phyloP scores from a whole-genome alignment of 495 filamentous ascomycete species.

The Talaromyces adpressus region DNA sequence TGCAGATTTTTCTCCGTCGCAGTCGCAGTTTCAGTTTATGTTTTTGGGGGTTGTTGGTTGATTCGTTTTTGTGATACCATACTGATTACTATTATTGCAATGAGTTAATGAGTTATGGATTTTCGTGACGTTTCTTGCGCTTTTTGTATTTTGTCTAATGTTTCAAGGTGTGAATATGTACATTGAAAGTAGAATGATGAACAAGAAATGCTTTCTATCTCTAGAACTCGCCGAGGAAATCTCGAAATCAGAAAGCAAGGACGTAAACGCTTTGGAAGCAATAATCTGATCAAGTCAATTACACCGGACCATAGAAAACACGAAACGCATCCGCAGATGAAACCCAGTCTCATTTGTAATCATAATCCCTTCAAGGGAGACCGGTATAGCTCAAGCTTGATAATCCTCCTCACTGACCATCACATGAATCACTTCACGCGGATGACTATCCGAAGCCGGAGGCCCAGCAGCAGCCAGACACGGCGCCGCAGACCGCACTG shows the following conservation, averaged over 20 bases:
- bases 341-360: not conserved
- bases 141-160: not conserved
- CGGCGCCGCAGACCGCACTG: slow-evolving; percentile 24
- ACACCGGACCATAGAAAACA: too few relatives aligned
- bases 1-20: not conserved
- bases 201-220: not conserved
- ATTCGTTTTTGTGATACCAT: not conserved
- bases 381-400: not conserved
- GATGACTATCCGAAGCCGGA: slow-evolving; percentile 16
- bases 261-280: not conserved
- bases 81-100: not conserved
- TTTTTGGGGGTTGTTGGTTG: not conserved
- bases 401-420: slow-evolving; percentile 12
- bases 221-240: not conserved
- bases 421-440: slow-evolving; percentile 28
- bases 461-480: slow-evolving; percentile 18
- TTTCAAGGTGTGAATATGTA: not conserved
- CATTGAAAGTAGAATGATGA: not conserved
- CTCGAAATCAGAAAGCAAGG: not conserved
- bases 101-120: not conserved
- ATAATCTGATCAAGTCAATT: too few relatives aligned
- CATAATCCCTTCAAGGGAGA: not conserved
- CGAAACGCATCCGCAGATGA: not conserved
- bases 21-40: not conserved
- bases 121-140: not conserved